phyloP scores from a whole-genome alignment of 345 rosid species.

The Noccaea bulbosa region DNA sequence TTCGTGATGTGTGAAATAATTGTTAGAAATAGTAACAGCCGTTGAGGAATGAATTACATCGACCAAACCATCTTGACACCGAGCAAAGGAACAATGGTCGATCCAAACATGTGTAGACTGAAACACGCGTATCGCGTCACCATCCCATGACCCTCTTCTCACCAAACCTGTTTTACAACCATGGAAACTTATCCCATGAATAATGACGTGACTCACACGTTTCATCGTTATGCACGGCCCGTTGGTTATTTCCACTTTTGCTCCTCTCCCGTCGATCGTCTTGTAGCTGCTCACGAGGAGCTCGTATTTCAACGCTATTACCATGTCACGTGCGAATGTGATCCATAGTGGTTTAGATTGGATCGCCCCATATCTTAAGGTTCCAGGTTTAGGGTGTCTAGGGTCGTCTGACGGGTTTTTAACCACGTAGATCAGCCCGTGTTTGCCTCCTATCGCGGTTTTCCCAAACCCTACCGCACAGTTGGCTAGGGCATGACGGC shows the following conservation, averaged over 20 bases:
- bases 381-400: conserved; percentile 62
- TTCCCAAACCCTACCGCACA: conserved; percentile 80
- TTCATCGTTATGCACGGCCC: conserved; percentile 72
- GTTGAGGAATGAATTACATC: conserved; percentile 77
- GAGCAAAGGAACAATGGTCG: conserved; percentile 71
- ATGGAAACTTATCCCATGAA: conserved; percentile 79
- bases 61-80: conserved; percentile 67
- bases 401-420: conserved; percentile 60
- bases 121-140: conserved; percentile 68
- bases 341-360: conserved; percentile 77
- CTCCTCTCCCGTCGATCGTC: conserved; percentile 89
- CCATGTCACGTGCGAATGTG: conserved; percentile 71
- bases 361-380: conserved; percentile 65
- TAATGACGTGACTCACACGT: conserved; percentile 60
- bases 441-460: conserved; percentile 64
- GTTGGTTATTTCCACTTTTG: conserved; percentile 66
- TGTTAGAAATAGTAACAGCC: conserved; percentile 73
- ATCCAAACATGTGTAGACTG: conserved; percentile 75
- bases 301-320: conserved; percentile 61
- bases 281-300: conserved; percentile 70
- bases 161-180: conserved; percentile 57
- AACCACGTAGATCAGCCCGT: conserved; percentile 68
- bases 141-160: conserved; percentile 48
- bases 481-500: conserved; percentile 67
- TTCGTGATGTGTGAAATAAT: conserved; percentile 61